phyloP scores from a whole-genome alignment of 345 rosid genomes.

The Linum usitatissimum region DNA sequence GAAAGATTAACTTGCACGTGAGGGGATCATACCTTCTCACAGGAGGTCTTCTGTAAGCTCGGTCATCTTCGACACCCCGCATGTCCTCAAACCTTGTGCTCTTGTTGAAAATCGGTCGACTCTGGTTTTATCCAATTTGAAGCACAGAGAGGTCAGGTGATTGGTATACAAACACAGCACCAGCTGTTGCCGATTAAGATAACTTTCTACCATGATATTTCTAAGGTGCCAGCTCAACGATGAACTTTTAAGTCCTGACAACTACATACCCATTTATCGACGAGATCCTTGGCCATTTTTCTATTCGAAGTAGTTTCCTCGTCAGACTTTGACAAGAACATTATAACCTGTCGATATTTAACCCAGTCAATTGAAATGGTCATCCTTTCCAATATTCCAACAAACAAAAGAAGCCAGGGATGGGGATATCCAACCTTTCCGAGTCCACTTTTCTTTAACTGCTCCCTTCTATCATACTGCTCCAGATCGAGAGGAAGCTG shows the following conservation, averaged over 20 bases:
- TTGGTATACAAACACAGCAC: background rate
- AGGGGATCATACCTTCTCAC: slow-evolving; percentile 46
- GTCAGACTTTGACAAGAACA: slow-evolving; percentile 93
- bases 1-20: background rate
- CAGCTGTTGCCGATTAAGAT: no score
- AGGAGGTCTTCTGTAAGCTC: slow-evolving; percentile 65
- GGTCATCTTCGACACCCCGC: slow-evolving; percentile 70
- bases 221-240: no score
- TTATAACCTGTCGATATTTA: slow-evolving; percentile 53
- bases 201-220: no score
- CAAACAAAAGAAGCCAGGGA: background rate
- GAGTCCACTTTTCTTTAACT: slow-evolving; percentile 87
- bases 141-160: slow-evolving; percentile 1
- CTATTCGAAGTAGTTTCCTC: slow-evolving; percentile 93
- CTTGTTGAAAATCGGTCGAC: slow-evolving; percentile 95
- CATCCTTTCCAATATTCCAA: background rate
- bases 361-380: background rate
- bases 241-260: background rate
- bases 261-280: slow-evolving; percentile 81
- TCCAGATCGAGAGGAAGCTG: slow-evolving; percentile 93
- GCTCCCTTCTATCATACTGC: slow-evolving; percentile 90
- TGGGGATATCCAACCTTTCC: slow-evolving; percentile 57
- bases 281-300: slow-evolving; percentile 93
- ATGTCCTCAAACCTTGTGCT: slow-evolving; percentile 97
- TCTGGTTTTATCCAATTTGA: slow-evolving; percentile 35